These are phyloP conservation scores for Avena sativa DNA, from an alignment of 176 grass and related monocot species.

Conservation along the genomic window DNA sequence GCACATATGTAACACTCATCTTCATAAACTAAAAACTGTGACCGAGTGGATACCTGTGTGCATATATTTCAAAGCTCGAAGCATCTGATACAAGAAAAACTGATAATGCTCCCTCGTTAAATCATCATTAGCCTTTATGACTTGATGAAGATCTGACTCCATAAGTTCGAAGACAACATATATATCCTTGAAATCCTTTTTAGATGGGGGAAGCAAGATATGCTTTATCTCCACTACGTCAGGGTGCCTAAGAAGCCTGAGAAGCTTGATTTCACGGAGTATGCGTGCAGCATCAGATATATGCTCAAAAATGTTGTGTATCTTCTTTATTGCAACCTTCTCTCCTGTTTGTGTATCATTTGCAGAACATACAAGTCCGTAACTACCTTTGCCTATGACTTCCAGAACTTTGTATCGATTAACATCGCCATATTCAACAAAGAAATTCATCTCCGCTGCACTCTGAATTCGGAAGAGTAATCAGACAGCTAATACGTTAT, in stretches of 20 bases:
- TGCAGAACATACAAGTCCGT: slow-evolving; percentile 57
- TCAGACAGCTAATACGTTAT: neutral
- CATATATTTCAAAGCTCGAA: slow-evolving; percentile 54
- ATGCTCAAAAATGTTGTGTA: slow-evolving; percentile 57
- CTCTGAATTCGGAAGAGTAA: slow-evolving; percentile 36
- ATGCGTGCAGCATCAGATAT: slow-evolving; percentile 51
- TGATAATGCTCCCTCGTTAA: slow-evolving; percentile 54
- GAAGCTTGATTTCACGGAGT: slow-evolving; percentile 56
- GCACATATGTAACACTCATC: neutral
- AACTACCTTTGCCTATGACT: slow-evolving; percentile 58
- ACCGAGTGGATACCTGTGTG: slow-evolving; percentile 41
- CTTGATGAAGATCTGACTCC: slow-evolving; percentile 59
- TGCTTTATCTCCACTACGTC: slow-evolving; percentile 54
- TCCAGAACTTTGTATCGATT: slow-evolving; percentile 53
- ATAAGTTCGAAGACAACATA: slow-evolving; percentile 62
- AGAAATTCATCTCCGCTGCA: slow-evolving; percentile 39
- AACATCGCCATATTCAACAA: slow-evolving; percentile 45
- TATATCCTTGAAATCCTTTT: slow-evolving; percentile 56
- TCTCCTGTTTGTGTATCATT: slow-evolving; percentile 47
- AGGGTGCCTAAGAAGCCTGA: slow-evolving; percentile 55
- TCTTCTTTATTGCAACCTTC: slow-evolving; percentile 60
- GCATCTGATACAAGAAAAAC: slow-evolving; percentile 56
- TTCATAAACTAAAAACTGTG: neutral
- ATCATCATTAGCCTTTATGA: slow-evolving; percentile 61
- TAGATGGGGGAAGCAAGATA: slow-evolving; percentile 52